Conservation (phyloP, 768 basidiomycete genomes). For the Trametopsis cervina region DNA sequence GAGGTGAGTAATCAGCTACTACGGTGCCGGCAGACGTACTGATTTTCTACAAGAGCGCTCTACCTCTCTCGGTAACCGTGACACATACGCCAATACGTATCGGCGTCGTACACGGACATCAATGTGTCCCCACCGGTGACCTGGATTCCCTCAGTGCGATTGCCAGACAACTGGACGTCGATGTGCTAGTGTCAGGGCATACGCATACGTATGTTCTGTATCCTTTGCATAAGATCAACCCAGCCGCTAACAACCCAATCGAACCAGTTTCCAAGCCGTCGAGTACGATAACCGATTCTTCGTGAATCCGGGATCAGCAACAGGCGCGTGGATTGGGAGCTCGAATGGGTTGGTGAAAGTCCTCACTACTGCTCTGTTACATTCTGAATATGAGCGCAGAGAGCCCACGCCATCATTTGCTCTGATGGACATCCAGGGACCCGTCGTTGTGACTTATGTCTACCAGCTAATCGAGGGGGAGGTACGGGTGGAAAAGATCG, state of each 20-base stretch:
- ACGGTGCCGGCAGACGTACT: background rate
- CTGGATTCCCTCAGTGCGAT: slow-evolving; percentile 83
- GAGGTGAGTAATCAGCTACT: slow-evolving; percentile 48
- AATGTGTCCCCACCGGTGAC: slow-evolving; percentile 88
- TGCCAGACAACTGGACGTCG: slow-evolving; percentile 96
- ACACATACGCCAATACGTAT: slow-evolving; percentile 82
- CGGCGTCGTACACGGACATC: slow-evolving; percentile 91
- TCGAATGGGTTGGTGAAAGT: slow-evolving; percentile 49
- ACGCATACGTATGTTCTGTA: slow-evolving; percentile 75
- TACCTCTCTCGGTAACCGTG: slow-evolving; percentile 77
- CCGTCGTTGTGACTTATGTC: slow-evolving; percentile 95
- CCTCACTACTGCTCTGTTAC: background rate
- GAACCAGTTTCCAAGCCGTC: slow-evolving; percentile 80
- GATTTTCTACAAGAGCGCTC: slow-evolving; percentile 46
- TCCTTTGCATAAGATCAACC: too few relatives aligned
- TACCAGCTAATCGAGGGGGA: slow-evolving; percentile 93
- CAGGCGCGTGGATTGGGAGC: slow-evolving; percentile 86
- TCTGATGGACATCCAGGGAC: slow-evolving; percentile 95
- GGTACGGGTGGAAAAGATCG: slow-evolving; percentile 88
- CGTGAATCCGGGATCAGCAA: slow-evolving; percentile 91
- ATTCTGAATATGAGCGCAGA: slow-evolving; percentile 29
- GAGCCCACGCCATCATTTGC: slow-evolving; percentile 93
- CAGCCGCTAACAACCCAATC: background rate
- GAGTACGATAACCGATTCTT: slow-evolving; percentile 92
- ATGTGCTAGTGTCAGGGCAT: slow-evolving; percentile 89